These are phyloP conservation scores for Yarrowia deformans DNA, from an alignment of 805 yeast species.

Conservation along the genomic window DNA sequence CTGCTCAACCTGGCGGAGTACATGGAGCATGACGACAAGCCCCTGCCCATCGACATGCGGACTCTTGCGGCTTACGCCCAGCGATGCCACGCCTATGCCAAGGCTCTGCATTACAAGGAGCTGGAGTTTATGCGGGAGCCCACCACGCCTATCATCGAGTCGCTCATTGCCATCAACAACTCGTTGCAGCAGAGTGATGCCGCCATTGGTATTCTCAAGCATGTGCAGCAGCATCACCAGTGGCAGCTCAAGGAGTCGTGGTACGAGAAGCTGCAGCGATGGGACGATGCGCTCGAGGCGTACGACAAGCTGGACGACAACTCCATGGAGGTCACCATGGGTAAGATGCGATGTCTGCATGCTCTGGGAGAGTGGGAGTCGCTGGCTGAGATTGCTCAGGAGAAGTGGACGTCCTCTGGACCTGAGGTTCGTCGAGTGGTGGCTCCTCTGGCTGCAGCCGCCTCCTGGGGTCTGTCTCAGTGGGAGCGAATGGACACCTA, in stretches of 20 bases:
- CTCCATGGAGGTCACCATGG: slow-evolving; percentile 89
- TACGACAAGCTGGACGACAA: slow-evolving; percentile 75
- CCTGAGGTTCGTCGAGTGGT: slow-evolving; percentile 79
- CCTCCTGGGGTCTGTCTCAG: slow-evolving; percentile 97
- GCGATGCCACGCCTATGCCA: slow-evolving; percentile 96
- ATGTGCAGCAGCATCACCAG: slow-evolving; percentile 66
- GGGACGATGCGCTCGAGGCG: slow-evolving; percentile 97
- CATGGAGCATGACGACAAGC: slow-evolving; percentile 96
- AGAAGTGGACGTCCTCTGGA: slow-evolving; percentile 80
- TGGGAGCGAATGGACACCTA: slow-evolving; percentile 97
- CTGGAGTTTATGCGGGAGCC: slow-evolving; percentile 94
- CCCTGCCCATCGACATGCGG: slow-evolving; percentile 88
- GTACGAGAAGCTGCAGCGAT: slow-evolving; percentile 95
- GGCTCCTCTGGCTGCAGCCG: slow-evolving; percentile 98
- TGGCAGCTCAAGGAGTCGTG: slow-evolving; percentile 94
- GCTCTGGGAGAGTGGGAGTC: slow-evolving; percentile 99
- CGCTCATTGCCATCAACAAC: slow-evolving; percentile 89
- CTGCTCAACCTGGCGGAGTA: slow-evolving; percentile 90
- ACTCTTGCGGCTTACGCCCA: slow-evolving; percentile 92
- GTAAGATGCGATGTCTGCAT: slow-evolving; percentile 96
- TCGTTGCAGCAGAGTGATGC: slow-evolving; percentile 97
- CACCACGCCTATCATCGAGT: slow-evolving; percentile 87
- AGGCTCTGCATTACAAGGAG: slow-evolving; percentile 95
- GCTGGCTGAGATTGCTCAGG: slow-evolving; percentile 80
- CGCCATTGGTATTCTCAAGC: slow-evolving; percentile 91